Base-by-base conservation (phyloP, 2,329 filamentous ascomycete species). In the Blumeriella jaapii region DNA sequence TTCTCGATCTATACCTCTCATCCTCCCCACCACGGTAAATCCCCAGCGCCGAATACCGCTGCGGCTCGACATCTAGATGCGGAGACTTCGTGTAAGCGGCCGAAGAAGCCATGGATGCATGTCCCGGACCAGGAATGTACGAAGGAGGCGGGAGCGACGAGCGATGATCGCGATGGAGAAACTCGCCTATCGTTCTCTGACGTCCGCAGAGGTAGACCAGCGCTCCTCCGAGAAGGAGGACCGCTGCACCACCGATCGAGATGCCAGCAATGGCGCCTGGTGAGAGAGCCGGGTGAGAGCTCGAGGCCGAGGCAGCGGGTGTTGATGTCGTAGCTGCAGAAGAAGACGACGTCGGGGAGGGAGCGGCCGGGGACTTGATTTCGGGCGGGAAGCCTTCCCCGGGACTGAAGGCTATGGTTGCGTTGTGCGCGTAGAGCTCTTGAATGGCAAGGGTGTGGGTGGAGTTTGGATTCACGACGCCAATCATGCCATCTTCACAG, bases 401-500 rank as follows among this genome's bases (percentile, higher is more conserved):
- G 4, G 49, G 49, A 38, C 40, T 46, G 24, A 49, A 44, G 7
- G 23, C 29, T 4, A 43, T 13, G 2, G 40, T 47, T 6, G 49
- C 30, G 20, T 49, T 48, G n/a, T 34, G 23, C 13, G 46, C 43
- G 32, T 38, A 46, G 13, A 31, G 33, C 29, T 41, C 20, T 39
- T 52, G 50, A 12, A 36, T 36, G 3, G 32, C 42, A 10, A 51
- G 33, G 8, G 48, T 52, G 32, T 50, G 33, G 6, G 45, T 48
- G 6, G 42, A 25, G 23, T 52, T 50, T 45, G 50, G 69, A 51
- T 87, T 89, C 47, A 89, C 77, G 1, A 72, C 78, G 3, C 82
- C 82, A n/a, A 89, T 69, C 82, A 87, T 89, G 18, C 70, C 65
- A 32, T 78, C 68, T 5, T 64, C 64, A 49, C 82, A 89, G 1